Evolutionary conservation across 331 rosid genomes (phyloP).

Genomic region (Quercus tomentella): DNA sequence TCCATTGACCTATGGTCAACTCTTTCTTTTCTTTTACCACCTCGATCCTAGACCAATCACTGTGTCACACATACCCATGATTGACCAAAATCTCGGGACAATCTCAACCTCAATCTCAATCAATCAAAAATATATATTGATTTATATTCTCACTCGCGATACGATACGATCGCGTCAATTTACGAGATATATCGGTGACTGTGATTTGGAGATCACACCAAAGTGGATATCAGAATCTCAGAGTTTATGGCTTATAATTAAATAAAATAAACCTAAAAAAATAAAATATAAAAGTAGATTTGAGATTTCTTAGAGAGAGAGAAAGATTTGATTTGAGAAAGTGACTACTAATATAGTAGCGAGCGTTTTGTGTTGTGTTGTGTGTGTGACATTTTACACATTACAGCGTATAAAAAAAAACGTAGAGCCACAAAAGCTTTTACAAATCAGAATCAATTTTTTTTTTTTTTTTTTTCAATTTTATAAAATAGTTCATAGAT

Average conservation of each 20-base stretch:
- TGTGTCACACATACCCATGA: constrained; percentile 26
- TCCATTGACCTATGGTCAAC: constrained; percentile 51
- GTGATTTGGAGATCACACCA: constrained; percentile 51
- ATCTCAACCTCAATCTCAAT: background rate
- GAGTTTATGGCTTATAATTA: constrained; percentile 47
- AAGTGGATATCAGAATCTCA: constrained; percentile 92
- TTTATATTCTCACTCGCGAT: background rate
- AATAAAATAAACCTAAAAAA: background rate
- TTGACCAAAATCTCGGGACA: constrained; percentile 39
- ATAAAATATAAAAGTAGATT: constrained; percentile 22
- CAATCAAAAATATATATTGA: no score
- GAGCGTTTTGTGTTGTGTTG: background rate
- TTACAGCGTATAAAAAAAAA: constrained; percentile 39
- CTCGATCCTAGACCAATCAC: constrained; percentile 21
- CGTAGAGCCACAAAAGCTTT: constrained; percentile 21
- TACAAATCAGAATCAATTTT: background rate
- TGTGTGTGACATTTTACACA: background rate
- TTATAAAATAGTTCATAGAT: constrained; percentile 7
- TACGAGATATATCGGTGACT: constrained; percentile 26
- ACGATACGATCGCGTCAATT: background rate
- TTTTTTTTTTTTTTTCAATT: background rate
- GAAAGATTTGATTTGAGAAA: constrained; percentile 64
- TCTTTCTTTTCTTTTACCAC: background rate
- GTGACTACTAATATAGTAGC: constrained; percentile 10
- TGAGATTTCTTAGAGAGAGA: constrained; percentile 63